Evolutionary conservation across 75 land plant genomes (phyloP).

Genomic region (Picea glauca): DNA sequence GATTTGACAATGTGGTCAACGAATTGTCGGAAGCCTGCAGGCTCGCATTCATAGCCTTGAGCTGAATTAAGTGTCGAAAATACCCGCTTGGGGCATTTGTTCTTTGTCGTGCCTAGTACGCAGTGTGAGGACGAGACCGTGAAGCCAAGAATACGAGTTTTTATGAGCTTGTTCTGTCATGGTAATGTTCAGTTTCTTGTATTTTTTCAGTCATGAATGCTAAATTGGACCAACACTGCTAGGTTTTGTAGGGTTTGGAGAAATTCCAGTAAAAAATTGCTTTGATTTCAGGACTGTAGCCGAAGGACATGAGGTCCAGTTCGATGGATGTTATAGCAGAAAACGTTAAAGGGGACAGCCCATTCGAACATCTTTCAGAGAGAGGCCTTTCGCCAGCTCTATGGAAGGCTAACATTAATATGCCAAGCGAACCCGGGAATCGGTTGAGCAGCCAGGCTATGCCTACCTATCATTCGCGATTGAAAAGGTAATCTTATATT

Average conservation of each 20-base stretch:
- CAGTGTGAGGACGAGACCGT: background rate
- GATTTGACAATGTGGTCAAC: too few relatives aligned
- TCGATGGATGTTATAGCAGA: slow-evolving; percentile 5
- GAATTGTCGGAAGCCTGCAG: too few relatives aligned
- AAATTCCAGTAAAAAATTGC: background rate
- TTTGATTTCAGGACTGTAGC: background rate
- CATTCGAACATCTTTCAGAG: background rate
- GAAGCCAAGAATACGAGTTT: background rate
- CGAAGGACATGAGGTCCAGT: background rate
- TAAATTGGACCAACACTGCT: background rate
- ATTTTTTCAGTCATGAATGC: background rate
- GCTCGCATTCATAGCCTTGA: background rate
- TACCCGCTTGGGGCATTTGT: background rate
- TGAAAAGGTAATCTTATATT: background rate
- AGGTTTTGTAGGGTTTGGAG: background rate
- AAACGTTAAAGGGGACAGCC: background rate
- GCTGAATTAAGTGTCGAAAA: too few relatives aligned
- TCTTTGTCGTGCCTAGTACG: background rate
- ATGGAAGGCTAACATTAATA: background rate
- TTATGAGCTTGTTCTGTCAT: background rate
- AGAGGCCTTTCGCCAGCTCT: slow-evolving; percentile 8
- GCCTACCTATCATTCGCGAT: slow-evolving; percentile 1
- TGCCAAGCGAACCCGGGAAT: background rate
- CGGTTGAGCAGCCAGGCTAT: background rate
- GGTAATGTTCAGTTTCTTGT: background rate